These are phyloP conservation scores for Paramyrothecium sp. DNA, from an alignment of 2,329 filamentous ascomycete genomes.

Conservation along the genomic window DNA sequence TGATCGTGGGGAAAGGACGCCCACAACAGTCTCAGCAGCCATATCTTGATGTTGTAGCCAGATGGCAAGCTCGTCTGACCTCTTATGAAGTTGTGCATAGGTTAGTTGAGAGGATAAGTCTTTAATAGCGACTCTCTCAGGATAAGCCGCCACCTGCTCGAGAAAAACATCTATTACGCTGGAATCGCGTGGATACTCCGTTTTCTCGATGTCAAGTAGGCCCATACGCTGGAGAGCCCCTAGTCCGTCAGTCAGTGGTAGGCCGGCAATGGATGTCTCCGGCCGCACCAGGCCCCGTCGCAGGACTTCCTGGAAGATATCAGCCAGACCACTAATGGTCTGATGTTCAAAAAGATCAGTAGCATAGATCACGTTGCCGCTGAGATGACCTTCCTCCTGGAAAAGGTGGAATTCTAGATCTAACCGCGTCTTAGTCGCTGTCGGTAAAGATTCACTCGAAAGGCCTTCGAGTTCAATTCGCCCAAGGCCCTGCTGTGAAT, in stretches of 20 bases:
- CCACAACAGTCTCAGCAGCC: slow-evolving; percentile 5
- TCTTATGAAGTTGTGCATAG: slow-evolving; percentile 13
- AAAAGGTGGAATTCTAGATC: slow-evolving; percentile 24
- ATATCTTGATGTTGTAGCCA: slow-evolving; percentile 9
- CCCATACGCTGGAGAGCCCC: not conserved
- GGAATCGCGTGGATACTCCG: slow-evolving; percentile 1
- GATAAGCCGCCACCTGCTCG: slow-evolving; percentile 12
- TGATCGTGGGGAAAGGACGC: slow-evolving; percentile 6
- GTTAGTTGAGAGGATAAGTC: slow-evolving; percentile 12
- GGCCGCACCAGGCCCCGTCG: slow-evolving; percentile 10
- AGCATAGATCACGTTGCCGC: slow-evolving; percentile 13
- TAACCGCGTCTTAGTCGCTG: slow-evolving; percentile 10
- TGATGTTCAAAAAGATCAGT: slow-evolving; percentile 16
- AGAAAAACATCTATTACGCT: slow-evolving; percentile 21
- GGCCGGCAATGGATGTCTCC: not conserved
- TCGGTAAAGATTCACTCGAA: slow-evolving; percentile 3
- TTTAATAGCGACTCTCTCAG: slow-evolving; percentile 14
- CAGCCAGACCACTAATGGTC: slow-evolving; percentile 15
- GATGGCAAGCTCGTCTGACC: slow-evolving; percentile 12
- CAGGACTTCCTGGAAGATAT: slow-evolving; percentile 13
- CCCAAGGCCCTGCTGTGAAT: slow-evolving; percentile 18
- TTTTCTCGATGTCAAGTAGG: not conserved
- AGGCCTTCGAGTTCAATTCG: slow-evolving; percentile 13
- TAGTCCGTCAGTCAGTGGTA: slow-evolving; percentile 4
- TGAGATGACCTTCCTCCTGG: slow-evolving; percentile 10